Evolutionary conservation across 2,329 filamentous ascomycete species (phyloP), one percentile per base, ranked within the genome.

Genomic region (Xylariaceae sp.): DNA sequence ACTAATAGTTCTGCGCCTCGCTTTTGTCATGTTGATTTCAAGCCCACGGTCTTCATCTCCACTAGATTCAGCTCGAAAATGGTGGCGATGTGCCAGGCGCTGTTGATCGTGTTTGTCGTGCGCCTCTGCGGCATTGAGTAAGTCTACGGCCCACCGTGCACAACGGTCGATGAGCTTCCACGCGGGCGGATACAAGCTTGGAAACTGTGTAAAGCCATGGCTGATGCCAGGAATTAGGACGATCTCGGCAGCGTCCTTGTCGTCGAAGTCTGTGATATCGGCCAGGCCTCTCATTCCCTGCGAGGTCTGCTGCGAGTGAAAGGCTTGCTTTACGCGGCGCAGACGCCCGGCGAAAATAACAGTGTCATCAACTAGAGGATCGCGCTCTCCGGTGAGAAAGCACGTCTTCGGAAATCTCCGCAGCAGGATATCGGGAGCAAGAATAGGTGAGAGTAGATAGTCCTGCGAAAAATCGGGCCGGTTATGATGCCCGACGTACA

Each of bases 291-390:
- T 71, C 75, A 83, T 70, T 76, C 78, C 52, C 82, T 77, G n/a
- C 76, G 83, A 45, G 79, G 74, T 84, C 79, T 48, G 81, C 75
- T 59, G 76, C 7, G 79, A 73, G 47, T 77, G 72, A 54, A 74
- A 76, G 0, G 81, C 81, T 19, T 84, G 82, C 68, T 88, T 96
- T 1, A 92, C 91, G 59, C 93, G 86, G 6, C 92, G 82, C n/a
- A 99, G 74, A 0, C 93, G 81, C 0, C 93, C 95, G 0, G 95
- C 93, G 68, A 99, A 97, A 59, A 99, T 93, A 46, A 97, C 91
- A 0, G 95, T 99, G 71, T 99, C 95, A 69, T 99, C 95, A 0
- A 98, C 95, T 0, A 99, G 77, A 0, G 95, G 95, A 70, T 99
- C 95, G 26, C 93, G 88, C 75, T 99, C 95, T 48, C 95, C 95